Evolutionary conservation across 768 basidiomycete species (phyloP).

Genomic region (Clathrus columnatus): DNA sequence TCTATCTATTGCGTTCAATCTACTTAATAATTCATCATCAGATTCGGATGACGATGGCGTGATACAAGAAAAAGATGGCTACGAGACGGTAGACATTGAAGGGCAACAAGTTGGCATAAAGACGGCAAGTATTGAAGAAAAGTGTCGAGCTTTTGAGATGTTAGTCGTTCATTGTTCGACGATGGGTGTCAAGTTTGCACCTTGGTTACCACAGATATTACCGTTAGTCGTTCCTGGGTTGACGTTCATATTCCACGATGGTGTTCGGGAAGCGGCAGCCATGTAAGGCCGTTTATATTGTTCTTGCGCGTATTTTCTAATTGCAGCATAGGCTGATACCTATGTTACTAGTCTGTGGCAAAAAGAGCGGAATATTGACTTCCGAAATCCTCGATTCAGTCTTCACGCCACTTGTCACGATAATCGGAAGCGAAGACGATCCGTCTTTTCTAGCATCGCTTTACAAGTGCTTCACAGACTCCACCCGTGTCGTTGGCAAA

Average conservation of each 20-base stretch:
- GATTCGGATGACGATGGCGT: slow-evolving; percentile 42
- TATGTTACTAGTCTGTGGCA: slow-evolving; percentile 59
- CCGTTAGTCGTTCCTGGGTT: slow-evolving; percentile 65
- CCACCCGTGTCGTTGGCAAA: slow-evolving; percentile 48
- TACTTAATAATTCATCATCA: slow-evolving; percentile 15
- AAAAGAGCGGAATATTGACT: slow-evolving; percentile 54
- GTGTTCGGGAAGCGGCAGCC: slow-evolving; percentile 69
- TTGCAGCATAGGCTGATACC: slow-evolving; percentile 51
- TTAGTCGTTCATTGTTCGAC: slow-evolving; percentile 72
- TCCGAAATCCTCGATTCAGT: slow-evolving; percentile 61
- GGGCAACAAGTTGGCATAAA: slow-evolving; percentile 70
- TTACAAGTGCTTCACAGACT: slow-evolving; percentile 61
- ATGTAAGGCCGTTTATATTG: slow-evolving; percentile 60
- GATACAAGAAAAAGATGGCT: slow-evolving; percentile 56
- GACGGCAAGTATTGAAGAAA: slow-evolving; percentile 77
- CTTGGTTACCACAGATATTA: slow-evolving; percentile 62
- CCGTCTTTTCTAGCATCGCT: slow-evolving; percentile 70
- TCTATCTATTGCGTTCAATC: too few species aligned
- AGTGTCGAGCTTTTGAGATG: slow-evolving; percentile 84
- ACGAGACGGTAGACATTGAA: slow-evolving; percentile 71
- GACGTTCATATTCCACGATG: slow-evolving; percentile 76
- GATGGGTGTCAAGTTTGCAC: slow-evolving; percentile 55
- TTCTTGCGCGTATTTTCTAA: not conserved
- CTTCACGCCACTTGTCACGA: slow-evolving; percentile 54
- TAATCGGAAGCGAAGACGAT: slow-evolving; percentile 61